Evolutionary conservation across 345 rosid species (phyloP).

Genomic region (Linum lewisii): DNA sequence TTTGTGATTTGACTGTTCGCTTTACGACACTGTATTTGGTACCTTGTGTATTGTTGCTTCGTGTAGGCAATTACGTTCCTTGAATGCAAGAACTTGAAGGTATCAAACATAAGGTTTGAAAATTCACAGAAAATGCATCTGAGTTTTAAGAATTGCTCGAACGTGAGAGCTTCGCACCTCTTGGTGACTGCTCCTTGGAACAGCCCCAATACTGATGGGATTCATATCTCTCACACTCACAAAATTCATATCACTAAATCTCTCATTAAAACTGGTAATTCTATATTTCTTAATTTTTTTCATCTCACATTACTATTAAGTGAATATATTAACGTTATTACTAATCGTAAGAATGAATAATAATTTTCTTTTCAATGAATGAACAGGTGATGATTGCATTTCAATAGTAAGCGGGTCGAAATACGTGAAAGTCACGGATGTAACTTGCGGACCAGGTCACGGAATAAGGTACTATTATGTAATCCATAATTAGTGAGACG

Average conservation of each 20-base stretch:
- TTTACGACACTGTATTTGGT: no score
- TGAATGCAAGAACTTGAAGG: conserved; percentile 47
- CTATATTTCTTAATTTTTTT: no score
- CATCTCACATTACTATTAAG: no score
- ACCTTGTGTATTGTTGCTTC: no score
- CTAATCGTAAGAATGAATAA: background rate
- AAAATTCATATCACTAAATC: conserved; percentile 48
- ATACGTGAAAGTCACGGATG: conserved; percentile 61
- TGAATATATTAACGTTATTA: background rate
- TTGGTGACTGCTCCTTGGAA: conserved; percentile 47
- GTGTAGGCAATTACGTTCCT: conserved; percentile 67
- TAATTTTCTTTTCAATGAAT: background rate
- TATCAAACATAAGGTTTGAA: conserved; percentile 46
- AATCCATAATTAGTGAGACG: no score
- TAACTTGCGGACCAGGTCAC: conserved; percentile 92
- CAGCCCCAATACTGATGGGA: conserved; percentile 93
- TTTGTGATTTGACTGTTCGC: no score
- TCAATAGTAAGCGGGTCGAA: conserved; percentile 81
- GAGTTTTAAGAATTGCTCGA: conserved; percentile 36
- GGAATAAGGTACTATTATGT: conserved; percentile 62
- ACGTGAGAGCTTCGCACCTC: conserved; percentile 48
- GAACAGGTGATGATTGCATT: conserved; percentile 85
- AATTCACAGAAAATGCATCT: conserved; percentile 86
- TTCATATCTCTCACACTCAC: conserved; percentile 59
- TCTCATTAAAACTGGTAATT: conserved; percentile 57